Evolutionary conservation across 2,329 filamentous ascomycete species (phyloP).

Genomic region (Celoporthe dispersa): DNA sequence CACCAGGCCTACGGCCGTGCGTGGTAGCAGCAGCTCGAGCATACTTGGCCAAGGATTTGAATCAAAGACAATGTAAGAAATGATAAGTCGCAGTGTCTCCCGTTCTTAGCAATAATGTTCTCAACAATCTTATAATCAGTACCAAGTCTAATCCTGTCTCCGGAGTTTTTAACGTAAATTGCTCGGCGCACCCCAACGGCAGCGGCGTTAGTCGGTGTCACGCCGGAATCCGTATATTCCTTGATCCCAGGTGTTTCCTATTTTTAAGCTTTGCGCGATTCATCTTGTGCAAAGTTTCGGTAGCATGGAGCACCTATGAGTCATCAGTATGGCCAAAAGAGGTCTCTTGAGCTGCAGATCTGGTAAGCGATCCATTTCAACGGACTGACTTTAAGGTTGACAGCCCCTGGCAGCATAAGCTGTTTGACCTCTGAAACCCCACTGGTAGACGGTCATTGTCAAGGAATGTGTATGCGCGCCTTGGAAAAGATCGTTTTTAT

Average conservation of each 20-base stretch:
- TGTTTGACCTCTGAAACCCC: no score
- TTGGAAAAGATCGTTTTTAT: no score
- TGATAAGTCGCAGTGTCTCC: not conserved
- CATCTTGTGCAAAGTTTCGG: not conserved
- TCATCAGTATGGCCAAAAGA: no score
- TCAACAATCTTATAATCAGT: not conserved
- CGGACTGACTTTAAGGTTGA: no score
- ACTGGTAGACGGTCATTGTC: no score
- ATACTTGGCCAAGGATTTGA: not conserved
- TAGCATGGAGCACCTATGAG: not conserved
- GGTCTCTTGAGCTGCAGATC: no score
- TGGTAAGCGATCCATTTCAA: no score
- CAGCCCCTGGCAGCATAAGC: no score
- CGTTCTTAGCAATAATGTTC: not conserved
- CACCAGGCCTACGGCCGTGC: not conserved
- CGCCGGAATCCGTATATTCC: not conserved
- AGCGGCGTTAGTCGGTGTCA: not conserved
- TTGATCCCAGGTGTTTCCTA: not conserved
- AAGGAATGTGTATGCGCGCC: no score
- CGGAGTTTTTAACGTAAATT: no score
- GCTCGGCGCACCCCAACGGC: not conserved
- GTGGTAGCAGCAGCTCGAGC: not conserved
- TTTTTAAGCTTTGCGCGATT: not conserved
- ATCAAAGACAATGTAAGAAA: not conserved
- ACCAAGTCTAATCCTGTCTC: not conserved